phyloP scores from a whole-genome alignment of 805 yeast genomes.

The Debaryomyces hansenii region DNA sequence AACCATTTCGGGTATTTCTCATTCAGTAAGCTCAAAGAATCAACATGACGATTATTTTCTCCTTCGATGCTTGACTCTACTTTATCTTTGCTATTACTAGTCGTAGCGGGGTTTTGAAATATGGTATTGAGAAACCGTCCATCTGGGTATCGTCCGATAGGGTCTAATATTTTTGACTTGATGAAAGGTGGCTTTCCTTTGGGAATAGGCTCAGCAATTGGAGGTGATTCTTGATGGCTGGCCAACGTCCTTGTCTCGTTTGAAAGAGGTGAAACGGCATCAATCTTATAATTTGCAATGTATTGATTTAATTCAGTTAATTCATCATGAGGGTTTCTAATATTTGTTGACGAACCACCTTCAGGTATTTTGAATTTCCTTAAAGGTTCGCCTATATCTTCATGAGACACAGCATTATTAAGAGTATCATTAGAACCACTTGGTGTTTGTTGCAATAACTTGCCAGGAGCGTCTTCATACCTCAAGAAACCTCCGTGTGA shows the following conservation, averaged over 20 bases:
- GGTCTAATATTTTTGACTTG: not conserved
- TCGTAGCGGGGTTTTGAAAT: not conserved
- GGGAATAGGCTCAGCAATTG: not conserved
- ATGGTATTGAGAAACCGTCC: not conserved
- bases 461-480: too few species aligned
- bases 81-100: not conserved
- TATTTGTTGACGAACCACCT: too few species aligned
- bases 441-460: too few species aligned
- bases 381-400: too few species aligned
- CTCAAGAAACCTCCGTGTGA: too few species aligned
- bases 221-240: not conserved
- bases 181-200: not conserved
- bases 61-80: not conserved
- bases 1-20: not conserved
- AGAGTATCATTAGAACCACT: too few species aligned
- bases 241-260: not conserved
- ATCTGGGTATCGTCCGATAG: not conserved
- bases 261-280: slow-evolving; percentile 5
- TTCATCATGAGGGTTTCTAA: not conserved
- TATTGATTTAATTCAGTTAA: not conserved
- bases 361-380: too few species aligned
- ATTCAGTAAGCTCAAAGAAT: not conserved
- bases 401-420: too few species aligned
- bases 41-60: too few species aligned
- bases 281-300: not conserved